These are phyloP conservation scores for Flagelloscypha sp. DNA, from an alignment of 768 basidiomycete genomes.

Conservation along the genomic window DNA sequence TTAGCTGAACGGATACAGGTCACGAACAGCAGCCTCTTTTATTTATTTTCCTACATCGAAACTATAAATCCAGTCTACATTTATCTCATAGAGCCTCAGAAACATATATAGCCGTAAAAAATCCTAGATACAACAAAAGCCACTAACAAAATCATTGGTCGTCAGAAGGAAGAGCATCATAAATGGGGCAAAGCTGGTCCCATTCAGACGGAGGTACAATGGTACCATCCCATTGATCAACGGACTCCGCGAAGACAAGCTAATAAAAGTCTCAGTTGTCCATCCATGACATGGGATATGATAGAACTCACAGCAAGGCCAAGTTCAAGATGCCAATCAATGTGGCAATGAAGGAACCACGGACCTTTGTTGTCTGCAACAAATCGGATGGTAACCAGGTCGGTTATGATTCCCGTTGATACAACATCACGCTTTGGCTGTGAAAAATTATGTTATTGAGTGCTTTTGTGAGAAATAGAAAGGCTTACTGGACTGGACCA, in stretches of 20 bases:
- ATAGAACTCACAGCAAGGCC: conserved; percentile 2
- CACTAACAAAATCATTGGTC: too few species aligned
- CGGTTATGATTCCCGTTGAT: conserved; percentile 26
- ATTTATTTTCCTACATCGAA: too few species aligned
- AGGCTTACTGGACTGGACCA: conserved; percentile 39
- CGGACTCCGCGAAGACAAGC: conserved; percentile 26
- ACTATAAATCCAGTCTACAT: too few species aligned
- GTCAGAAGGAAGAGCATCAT: conserved; percentile 19
- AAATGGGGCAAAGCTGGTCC: conserved; percentile 17
- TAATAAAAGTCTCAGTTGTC: too few species aligned
- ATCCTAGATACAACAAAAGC: too few species aligned
- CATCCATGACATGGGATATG: too few species aligned
- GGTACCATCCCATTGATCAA: conserved; percentile 22
- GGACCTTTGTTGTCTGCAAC: conserved; percentile 61
- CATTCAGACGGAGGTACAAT: conserved; percentile 3
- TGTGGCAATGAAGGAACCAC: conserved; percentile 44
- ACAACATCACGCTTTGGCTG: conserved; percentile 45
- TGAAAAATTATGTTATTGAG: conserved; percentile 16
- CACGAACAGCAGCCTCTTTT: too few species aligned
- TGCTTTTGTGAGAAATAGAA: conserved; percentile 12
- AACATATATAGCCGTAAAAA: too few species aligned
- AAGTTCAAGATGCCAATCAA: conserved; percentile 36
- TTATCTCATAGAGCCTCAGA: too few species aligned
- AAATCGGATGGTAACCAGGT: conserved; percentile 52
- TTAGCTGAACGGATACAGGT: too few species aligned